These are phyloP conservation scores for Magnaporthiopsis rhizophila DNA, from an alignment of 2,329 filamentous ascomycete genomes.

Conservation along the genomic window DNA sequence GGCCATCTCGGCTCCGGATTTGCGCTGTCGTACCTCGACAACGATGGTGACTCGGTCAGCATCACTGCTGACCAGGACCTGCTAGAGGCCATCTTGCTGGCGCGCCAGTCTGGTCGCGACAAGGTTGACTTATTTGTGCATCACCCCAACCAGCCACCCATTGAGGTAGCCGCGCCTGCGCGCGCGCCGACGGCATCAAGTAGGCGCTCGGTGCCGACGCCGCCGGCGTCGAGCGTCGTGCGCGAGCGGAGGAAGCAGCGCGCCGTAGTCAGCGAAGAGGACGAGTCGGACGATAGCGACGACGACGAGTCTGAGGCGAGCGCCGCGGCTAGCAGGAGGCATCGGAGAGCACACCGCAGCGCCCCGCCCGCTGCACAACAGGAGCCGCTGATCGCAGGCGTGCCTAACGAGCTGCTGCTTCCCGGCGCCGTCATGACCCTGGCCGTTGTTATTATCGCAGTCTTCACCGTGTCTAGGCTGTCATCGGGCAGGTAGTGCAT, in stretches of 20 bases:
- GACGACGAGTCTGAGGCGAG: conserved; percentile 33
- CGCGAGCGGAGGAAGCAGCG: conserved; percentile 39
- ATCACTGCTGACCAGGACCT: conserved; percentile 95
- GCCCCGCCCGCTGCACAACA: conserved; percentile 22
- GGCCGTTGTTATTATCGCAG: conserved; percentile 85
- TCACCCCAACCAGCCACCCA: conserved; percentile 80
- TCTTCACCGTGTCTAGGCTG: conserved; percentile 78
- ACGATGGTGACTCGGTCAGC: conserved; percentile 92
- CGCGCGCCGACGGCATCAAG: conserved; percentile 28
- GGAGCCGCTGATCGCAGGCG: conserved; percentile 76
- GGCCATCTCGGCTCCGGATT: conserved; percentile 76
- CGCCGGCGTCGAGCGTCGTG: conserved; percentile 38
- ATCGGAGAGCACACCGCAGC: conserved; percentile 25
- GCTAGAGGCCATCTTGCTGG: conserved; percentile 78
- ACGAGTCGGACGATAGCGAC: conserved; percentile 39
- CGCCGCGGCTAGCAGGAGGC: conserved; percentile 29
- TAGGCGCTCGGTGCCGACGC: conserved; percentile 32
- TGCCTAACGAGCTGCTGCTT: conserved; percentile 88
- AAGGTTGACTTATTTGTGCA: conserved; percentile 98
- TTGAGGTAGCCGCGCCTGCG: conserved; percentile 41
- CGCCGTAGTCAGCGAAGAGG: conserved; percentile 26
- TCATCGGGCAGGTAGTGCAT: conserved; percentile 37
- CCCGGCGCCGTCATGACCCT: conserved; percentile 93
- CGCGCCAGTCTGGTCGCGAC: conserved; percentile 67
- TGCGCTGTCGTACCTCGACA: conserved; percentile 90